phyloP scores from a whole-genome alignment of 108 stramenopile genomes.

The Cyclotella sp. region DNA sequence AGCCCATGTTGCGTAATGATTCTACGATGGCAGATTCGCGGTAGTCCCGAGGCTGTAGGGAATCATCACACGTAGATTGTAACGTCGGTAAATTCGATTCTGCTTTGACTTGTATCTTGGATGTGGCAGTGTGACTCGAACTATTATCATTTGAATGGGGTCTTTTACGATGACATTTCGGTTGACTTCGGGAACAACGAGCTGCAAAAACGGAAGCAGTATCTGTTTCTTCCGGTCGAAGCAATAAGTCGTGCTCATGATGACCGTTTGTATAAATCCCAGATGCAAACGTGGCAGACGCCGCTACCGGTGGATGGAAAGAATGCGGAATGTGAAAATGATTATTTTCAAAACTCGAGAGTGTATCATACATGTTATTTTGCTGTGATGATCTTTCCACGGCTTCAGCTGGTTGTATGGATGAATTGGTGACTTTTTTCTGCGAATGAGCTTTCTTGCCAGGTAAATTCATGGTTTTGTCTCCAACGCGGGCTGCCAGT shows the following conservation, averaged over 20 bases:
- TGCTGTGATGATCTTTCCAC: constrained; percentile 27
- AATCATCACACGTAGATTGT: constrained; percentile 12
- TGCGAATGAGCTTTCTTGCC: background rate
- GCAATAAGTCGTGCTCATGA: background rate
- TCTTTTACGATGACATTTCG: too few relatives aligned
- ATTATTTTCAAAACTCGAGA: background rate
- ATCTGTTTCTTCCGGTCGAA: too few relatives aligned
- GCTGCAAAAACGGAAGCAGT: too few relatives aligned
- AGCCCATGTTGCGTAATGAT: constrained; percentile 50
- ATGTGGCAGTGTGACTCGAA: background rate
- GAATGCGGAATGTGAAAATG: background rate
- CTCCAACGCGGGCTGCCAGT: too few relatives aligned
- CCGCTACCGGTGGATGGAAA: background rate
- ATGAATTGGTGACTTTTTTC: background rate
- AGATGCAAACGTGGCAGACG: background rate
- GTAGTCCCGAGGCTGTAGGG: constrained; percentile 35
- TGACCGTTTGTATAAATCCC: background rate
- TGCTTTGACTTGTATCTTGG: constrained; percentile 28
- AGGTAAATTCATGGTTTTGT: too few relatives aligned
- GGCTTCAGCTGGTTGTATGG: constrained; percentile 25
- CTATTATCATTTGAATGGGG: background rate
- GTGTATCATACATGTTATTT: constrained; percentile 7
- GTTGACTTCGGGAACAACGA: too few relatives aligned
- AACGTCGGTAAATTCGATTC: constrained; percentile 20
- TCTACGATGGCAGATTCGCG: constrained; percentile 37